A percentile compares a stretch with the other conserved stretches of the same genome.
phyloP scores from a whole-genome alignment of 1,139 yeast species.

The Yueomyces sp. region DNA sequence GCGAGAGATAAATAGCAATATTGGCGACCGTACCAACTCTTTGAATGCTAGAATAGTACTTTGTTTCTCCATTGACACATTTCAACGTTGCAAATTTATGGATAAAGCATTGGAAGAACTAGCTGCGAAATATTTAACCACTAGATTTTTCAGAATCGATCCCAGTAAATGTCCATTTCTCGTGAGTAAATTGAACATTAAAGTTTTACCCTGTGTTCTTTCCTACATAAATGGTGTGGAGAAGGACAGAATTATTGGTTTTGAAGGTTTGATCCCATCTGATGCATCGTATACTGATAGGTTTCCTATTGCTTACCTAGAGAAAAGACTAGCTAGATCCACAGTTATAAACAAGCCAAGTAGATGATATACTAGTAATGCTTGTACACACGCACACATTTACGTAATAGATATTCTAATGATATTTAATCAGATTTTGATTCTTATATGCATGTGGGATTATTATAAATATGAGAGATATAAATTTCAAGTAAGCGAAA shows the following conservation, averaged over 20 bases:
- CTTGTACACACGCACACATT: too few relatives aligned
- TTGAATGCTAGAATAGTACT: conserved; percentile 33
- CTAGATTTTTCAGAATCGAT: conserved; percentile 43
- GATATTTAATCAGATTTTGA: too few relatives aligned
- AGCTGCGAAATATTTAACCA: conserved; percentile 45
- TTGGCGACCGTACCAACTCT: neutral
- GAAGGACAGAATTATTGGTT: conserved; percentile 48
- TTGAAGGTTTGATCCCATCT: conserved; percentile 34
- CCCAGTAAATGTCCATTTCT: conserved; percentile 64
- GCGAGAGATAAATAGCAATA: conserved; percentile 29
- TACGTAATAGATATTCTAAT: too few relatives aligned
- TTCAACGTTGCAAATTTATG: conserved; percentile 49
- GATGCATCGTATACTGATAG: neutral
- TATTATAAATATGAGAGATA: too few relatives aligned
- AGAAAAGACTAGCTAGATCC: neutral
- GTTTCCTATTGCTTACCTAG: neutral
- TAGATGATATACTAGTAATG: neutral
- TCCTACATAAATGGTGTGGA: conserved; percentile 53
- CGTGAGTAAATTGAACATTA: conserved; percentile 45
- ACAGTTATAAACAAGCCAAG: neutral
- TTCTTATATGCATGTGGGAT: too few relatives aligned
- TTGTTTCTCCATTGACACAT: conserved; percentile 54
- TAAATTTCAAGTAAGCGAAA: too few relatives aligned
- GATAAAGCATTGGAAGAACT: conserved; percentile 34
- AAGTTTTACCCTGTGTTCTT: conserved; percentile 60